Base-by-base conservation (phyloP, 108 stramenopile genomes). In the Seminavis robusta region DNA sequence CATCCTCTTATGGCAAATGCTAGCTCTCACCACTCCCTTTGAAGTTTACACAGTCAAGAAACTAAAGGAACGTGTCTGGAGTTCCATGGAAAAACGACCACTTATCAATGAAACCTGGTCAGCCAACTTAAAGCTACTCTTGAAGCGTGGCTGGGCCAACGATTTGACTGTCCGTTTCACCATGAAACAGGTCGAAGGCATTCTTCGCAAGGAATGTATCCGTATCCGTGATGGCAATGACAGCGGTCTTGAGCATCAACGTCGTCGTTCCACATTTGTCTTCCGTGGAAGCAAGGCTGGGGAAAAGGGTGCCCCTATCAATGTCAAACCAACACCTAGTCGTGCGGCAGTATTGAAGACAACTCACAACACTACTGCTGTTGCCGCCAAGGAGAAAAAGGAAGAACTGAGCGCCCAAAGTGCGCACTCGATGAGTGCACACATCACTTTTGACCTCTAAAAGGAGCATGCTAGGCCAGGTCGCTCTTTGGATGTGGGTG, bases 1-100 rank as follows among this genome's bases (percentile, higher is more conserved):
- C 9, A 48, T 90, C 15, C 65, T 90, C 13, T 29, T 81, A 21
- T 88, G 84, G 71, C 67, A 84, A 61, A 79, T 86, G 5, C 20
- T 79, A n/a, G 40, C 84, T 17, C 29, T 77, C 23, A 40, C 62
- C 9, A 52, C 47, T 30, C 84, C 88, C 0, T 89, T 71, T 58
- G 65, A 49, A 3, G 59, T 57, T 13, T 69, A 41, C 46, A 65
- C 61, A 8, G 47, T 65, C 42, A 60, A 36, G 5, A n/a, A n/a
- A 9, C 28, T 62, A 29, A 46, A 61, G 17, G 68, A 58, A 28
- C 30, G 42, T 26, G 76, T 73, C 16, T 65, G 58, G 56, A 42
- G 34, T 21, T 59, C 59, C 4, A 47, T 51, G 20, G 43, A 62
- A 10, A 56, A 55, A 20, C 74, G 74, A 25, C 74, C 74, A 0